Evolutionary conservation across 1,284 basidiomycete genomes (phyloP), one percentile per base, ranked within the genome.

Genomic region (Xerocomus cyaneibrunnescens): DNA sequence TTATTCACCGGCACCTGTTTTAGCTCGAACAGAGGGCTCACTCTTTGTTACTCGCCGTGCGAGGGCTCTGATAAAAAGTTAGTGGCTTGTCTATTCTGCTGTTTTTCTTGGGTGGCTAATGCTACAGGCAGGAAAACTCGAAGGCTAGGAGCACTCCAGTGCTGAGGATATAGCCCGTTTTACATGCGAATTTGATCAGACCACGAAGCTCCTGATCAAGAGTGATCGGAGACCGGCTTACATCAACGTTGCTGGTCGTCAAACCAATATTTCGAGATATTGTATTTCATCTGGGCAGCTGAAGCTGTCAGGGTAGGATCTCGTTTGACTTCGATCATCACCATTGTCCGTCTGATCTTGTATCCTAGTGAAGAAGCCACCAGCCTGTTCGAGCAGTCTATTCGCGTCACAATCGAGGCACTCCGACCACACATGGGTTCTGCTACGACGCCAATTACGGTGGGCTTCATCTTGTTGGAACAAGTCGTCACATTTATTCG

Each of bases 281-380:
- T 19, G 19, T 10, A 35, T 35, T 17, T 19, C 34, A 10, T 35
- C 13, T 12, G 28, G 28, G 7, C 9, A 30, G 28, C 13, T 30
- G 28, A 30, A 30, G 10, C 8, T 30, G 13, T n/a, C 31, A 6
- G 31, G 31, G 31, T 32, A 32, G 5, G 28, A n/a, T 32, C 8
- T 32, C 7, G 6, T n/a, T 25, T 14, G 21, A 21, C 2, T 16
- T 4, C 27, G 0, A 19, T 8, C 9, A 22, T 37, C 7, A 4
- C 14, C 9, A 7, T 69, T 75, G 23, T 52, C 61, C 4, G 3
- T 25, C 46, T 44, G 13, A 45, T 23, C 17, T 0, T 51, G 64
- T 10, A 63, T 62, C n/a, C 74, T 76, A 58, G 57, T 3, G 72
- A 78, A 59, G 75, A 72, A 42, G 72, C 71, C 0, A 73, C 75